Evolutionary conservation across 768 basidiomycete species (phyloP), one percentile per base, ranked within the genome.

Genomic region (Lactarius deliciosus): DNA sequence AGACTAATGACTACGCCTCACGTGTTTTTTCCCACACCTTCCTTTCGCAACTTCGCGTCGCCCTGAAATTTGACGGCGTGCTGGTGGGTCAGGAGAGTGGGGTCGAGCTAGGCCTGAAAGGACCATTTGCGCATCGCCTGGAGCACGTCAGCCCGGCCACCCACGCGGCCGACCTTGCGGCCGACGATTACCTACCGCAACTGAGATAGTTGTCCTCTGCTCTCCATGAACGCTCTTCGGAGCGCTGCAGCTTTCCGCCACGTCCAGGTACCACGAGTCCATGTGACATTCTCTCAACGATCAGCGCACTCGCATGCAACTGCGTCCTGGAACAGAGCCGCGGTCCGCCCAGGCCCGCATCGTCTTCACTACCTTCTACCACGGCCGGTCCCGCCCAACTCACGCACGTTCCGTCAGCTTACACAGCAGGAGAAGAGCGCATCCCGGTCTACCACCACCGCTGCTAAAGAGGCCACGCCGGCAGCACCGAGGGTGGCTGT

Each of bases 181-280:
- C 25, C 25, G 25, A 50, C 22, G 3, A n/a, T 18, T 20, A 47
- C 22, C 5, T 15, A 13, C 30, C 30, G 30, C 40, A 16, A 40
- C 40, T 40, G 38, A 22, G 45, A 22, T 2, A 47, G 4, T 50
- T 6, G 22, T 22, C 50, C 22, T 25, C 25, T n/a, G 11, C 5
- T 53, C 15, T 25, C 25, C 25, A 67, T 67, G 66, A 59, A 45
- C 28, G 62, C 57, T 34, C 62, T 67, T 30, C 22, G 62, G 62
- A 47, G 66, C 22, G 34, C 18, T 9, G 15, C 25, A 10, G 22
- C 41, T 43, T 50, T 41, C 20, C 53, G 28, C 56, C n/a, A 50
- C 41, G 45, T 61, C 10, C 65, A n/a, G 18, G 25, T 57, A 7
- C n/a, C 60, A 15, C 61, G 43, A 22, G 30, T 34, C 5, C 25